Conservation (phyloP, 192 early-diverging fungal genomes). For the Funneliformis mosseae region DNA sequence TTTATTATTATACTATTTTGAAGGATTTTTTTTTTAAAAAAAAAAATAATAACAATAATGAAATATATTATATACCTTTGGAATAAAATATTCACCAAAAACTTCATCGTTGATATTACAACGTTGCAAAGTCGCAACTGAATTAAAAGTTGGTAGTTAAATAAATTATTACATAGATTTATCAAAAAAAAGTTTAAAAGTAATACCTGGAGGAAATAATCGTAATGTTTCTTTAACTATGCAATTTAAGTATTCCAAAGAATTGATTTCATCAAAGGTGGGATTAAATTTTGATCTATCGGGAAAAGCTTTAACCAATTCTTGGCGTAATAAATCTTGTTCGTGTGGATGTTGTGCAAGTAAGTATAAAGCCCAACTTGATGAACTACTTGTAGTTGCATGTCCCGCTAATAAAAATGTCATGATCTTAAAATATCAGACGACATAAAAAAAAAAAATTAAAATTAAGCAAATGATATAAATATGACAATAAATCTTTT, state of each 20-base stretch:
- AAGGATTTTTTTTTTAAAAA: too few species aligned
- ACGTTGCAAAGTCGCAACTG: conserved; percentile 46
- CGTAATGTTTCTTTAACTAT: conserved; percentile 56
- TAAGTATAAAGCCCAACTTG: conserved; percentile 57
- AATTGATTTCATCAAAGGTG: conserved; percentile 50
- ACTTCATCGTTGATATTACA: conserved; percentile 39
- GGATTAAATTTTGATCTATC: conserved; percentile 45
- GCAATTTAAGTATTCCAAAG: conserved; percentile 52
- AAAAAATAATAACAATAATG: too few species aligned
- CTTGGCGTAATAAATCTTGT: conserved; percentile 49
- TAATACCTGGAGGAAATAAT: conserved; percentile 44
- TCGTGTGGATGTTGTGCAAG: conserved; percentile 48
- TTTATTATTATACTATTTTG: background rate
- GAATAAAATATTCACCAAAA: conserved; percentile 48
- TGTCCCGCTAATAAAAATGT: conserved; percentile 49
- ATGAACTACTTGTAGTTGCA: conserved; percentile 53
- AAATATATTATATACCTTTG: conserved; percentile 43
- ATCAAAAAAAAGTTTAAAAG: too few species aligned
- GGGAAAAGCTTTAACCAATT: conserved; percentile 47
- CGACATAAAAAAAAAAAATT: background rate
- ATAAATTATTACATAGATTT: background rate
- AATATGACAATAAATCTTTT: background rate
- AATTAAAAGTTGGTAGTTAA: background rate
- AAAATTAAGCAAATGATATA: background rate
- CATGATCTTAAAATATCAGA: background rate